Percentiles rank a stretch among this genome's conserved stretches.
These are phyloP conservation scores for Diaporthe caulivora DNA, from an alignment of 2,329 filamentous ascomycete species.

Conservation along the genomic window DNA sequence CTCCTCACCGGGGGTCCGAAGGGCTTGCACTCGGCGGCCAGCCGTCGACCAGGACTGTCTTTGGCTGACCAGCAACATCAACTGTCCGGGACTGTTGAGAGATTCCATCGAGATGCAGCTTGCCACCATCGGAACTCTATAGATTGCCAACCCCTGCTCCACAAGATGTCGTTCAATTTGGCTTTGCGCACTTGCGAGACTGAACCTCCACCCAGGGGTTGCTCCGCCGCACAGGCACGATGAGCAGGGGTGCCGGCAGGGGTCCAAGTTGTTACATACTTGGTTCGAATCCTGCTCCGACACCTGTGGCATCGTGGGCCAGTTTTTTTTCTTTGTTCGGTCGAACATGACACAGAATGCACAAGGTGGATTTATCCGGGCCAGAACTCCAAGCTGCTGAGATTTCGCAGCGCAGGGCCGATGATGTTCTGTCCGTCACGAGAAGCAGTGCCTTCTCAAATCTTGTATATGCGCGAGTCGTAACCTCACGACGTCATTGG, in stretches of 20 bases:
- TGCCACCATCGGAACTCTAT: constrained; percentile 10
- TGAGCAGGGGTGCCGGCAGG: constrained; percentile 37
- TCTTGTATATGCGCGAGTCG: constrained; percentile 8
- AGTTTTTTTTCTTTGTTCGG: constrained; percentile 24
- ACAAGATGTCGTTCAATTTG: constrained; percentile 39
- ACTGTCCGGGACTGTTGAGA: neutral
- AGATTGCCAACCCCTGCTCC: constrained; percentile 32
- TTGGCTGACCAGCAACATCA: neutral
- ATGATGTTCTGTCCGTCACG: neutral
- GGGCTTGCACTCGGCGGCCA: constrained; percentile 16
- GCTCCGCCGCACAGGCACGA: constrained; percentile 30
- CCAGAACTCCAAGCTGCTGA: neutral
- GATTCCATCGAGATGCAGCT: constrained; percentile 1
- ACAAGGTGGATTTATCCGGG: constrained; percentile 3
- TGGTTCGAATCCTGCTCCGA: constrained; percentile 29
- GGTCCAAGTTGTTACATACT: constrained; percentile 32
- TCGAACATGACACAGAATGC: constrained; percentile 38
- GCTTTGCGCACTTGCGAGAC: constrained; percentile 33
- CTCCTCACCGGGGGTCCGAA: constrained; percentile 23
- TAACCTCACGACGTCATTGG: constrained; percentile 2
- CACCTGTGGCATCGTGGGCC: constrained; percentile 30
- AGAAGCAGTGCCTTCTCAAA: neutral
- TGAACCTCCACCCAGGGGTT: constrained; percentile 34
- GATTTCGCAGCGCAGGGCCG: neutral
- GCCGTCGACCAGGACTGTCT: neutral